Base-by-base conservation (phyloP, 768 basidiomycete species). In the Agaricus blazei region DNA sequence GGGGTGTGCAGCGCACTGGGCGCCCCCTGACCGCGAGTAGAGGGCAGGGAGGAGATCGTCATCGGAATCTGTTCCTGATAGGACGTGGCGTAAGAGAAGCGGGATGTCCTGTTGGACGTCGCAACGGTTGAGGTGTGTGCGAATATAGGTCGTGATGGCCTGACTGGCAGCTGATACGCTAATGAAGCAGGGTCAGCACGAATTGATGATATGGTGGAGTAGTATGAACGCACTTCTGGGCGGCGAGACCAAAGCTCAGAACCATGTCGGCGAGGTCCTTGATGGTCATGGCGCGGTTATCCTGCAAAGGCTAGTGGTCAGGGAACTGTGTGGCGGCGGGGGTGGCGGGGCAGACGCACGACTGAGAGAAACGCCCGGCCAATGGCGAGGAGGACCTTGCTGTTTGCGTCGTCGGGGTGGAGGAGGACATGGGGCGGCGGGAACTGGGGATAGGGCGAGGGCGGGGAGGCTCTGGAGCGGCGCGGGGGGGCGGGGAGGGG, bases 211-310 rank as follows among this genome's bases (percentile, higher is more conserved):
- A 48, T 49, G 51, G 36, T 26, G 52, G 24, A n/a, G 56, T 43
- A 41, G 41, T 42, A 51, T 45, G 53, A 56, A 68, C 68, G 58
- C 60, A 91, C 88, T 87, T 90, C 73, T 88, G 87, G 68, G 87
- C 88, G 56, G 80, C 72, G 19, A 90, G 75, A 49, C 88, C 88
- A 63, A 75, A 80, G 58, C 72, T 73, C 59, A 83, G 75, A 37
- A 82, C 77, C 72, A 84, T 80, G 62, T 90, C 86, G 31, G 89
- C 84, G 52, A 91, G 81, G 72, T 91, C 88, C 68, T 90, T 91
- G 72, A 90, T 86, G 41, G 88, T 90, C 84, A 90, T 87, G 46
- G 88, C 88, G 48, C 87, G 82, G 69, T 91, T 91, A 64, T 86
- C 81, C 87, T 89, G 54, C 26, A 23, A n/a, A 2, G 28, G 26